Base-by-base conservation (phyloP, 2,329 filamentous ascomycete genomes). In the Pseudogymnoascus sp. region DNA sequence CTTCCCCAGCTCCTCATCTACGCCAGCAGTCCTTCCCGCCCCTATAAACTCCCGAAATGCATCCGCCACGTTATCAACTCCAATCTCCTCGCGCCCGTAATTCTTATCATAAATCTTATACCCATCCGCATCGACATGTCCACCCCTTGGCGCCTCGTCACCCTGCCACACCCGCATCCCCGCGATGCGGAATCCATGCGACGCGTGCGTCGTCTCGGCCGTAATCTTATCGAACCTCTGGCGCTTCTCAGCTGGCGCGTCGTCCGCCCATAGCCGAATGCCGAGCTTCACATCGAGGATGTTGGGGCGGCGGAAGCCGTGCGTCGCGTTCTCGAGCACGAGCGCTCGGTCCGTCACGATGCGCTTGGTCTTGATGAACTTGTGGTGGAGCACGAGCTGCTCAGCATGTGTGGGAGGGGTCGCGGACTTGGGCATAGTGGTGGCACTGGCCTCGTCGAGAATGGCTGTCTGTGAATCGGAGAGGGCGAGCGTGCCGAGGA, bases 261-360 rank as follows among this genome's bases (percentile, higher is more conserved):
- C 79, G 63, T 96, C 90, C 12, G 90, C 93, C 88, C 91, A 97
- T 5, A 99, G 77, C 32, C 90, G 83, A 58, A 86, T 81, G 43
- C 94, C 94, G 18, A 99, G 83, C 76, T 99, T 99, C 65, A 96
- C 83, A 71, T 99, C 94, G 62, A 99, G 78, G 6, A 99, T 91
- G 68, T 96, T 97, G 6, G 94, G 91, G 62, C 84, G 82, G 68
- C 82, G 83, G 77, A 92, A 97, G 0, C 90, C 91, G 65, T 83
- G 81, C 0, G 91, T 86, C 6, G 90, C 83, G 71, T 97, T 97
- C 70, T 92, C 88, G 28, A 97, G 78, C 11, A 96, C 91, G 16
- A 97, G 86, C 2, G 90, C 89, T 60, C 85, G 79, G 61, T 91
- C 86, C 0, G 91, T 96, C 22, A 84, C 80, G 63, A 97, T 92